Conservation (phyloP, 495 filamentous ascomycete species). For the Neurospora sp. region DNA sequence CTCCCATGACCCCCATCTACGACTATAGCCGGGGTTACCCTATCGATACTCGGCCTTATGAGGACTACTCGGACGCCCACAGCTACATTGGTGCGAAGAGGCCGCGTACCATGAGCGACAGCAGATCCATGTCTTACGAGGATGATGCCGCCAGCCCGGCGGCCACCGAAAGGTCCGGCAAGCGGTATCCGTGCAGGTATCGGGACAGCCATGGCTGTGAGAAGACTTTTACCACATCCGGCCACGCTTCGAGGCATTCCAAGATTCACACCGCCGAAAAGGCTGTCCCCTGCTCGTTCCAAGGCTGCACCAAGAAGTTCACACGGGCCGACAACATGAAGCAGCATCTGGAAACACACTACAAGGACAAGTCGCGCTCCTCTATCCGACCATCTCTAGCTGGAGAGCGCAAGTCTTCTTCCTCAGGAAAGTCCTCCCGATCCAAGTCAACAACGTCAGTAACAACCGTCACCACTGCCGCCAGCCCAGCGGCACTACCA, state of each 20-base stretch:
- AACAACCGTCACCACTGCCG: not conserved
- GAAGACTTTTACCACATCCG: slow-evolving; percentile 89
- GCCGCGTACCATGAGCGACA: slow-evolving; percentile 19
- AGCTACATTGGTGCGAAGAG: slow-evolving; percentile 23
- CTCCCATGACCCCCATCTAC: slow-evolving; percentile 36
- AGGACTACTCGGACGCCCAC: slow-evolving; percentile 26
- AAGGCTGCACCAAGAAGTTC: slow-evolving; percentile 78
- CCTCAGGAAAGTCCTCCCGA: slow-evolving; percentile 22
- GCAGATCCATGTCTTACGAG: slow-evolving; percentile 21
- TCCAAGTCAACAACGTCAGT: slow-evolving; percentile 8
- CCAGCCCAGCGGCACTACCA: not conserved
- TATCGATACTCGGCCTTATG: slow-evolving; percentile 15
- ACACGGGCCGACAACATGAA: slow-evolving; percentile 98
- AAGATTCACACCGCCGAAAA: slow-evolving; percentile 97
- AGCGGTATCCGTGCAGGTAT: slow-evolving; percentile 57
- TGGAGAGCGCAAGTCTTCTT: slow-evolving; percentile 22
- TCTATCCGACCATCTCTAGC: slow-evolving; percentile 16
- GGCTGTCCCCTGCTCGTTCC: slow-evolving; percentile 72
- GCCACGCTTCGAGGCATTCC: slow-evolving; percentile 90
- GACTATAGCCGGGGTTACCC: slow-evolving; percentile 25
- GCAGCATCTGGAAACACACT: slow-evolving; percentile 88
- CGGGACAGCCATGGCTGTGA: slow-evolving; percentile 57
- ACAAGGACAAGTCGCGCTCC: slow-evolving; percentile 40
- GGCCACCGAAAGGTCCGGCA: slow-evolving; percentile 32
- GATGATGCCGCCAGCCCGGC: slow-evolving; percentile 32